Base-by-base conservation (phyloP, 805 yeast species). In the Cyberlindnera galapagoensis region DNA sequence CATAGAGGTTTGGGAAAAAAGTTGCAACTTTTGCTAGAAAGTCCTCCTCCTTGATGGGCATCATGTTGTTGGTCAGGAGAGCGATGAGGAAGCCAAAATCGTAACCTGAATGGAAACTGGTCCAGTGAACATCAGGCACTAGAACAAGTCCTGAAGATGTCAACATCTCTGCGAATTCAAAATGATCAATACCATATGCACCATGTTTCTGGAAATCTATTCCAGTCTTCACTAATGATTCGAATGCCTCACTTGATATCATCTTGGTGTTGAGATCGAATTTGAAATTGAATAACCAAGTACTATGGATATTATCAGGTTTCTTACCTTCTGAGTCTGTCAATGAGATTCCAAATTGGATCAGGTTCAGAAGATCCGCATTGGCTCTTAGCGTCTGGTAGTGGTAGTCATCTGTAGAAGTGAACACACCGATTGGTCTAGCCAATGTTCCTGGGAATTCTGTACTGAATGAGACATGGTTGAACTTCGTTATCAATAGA, bases 381-480 rank as follows among this genome's bases (percentile, higher is more conserved):
- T 92, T 92, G 8, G 94, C 69, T 51, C 98, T 71, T 60, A 92
- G 70, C 0, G 97, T 90, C 58, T 92, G 98, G 54, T 90, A 92
- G 57, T 92, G 97, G 58, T 87, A 92, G 56, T 92, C 97, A 16
- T 81, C 70, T 11, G 92, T 83, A 3, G 92, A 77, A 47, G 85
- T 76, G 60, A 92, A 92, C 13, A 84, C 76, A 13, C 98, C 98
- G 39, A 92, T 83, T 11, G 98, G 98, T 47, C 98, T 73, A 3
- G 95, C 95, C 18, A 90, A 80, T 15, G 94, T 84, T 0, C 98
- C 98, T 0, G 96, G 96, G 52, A 92, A 87, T 56, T 92, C 97
- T 28, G 94, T 87, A 46, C 87, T 88, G 37, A 87, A 71, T 3
- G 84, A 71, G 17, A 81, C 71, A 44, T 67, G 64, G 34, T 76